Evolutionary conservation across 2,329 filamentous ascomycete genomes (phyloP), one percentile per base, ranked within the genome.

Genomic region (Colletotrichum tropicicola): DNA sequence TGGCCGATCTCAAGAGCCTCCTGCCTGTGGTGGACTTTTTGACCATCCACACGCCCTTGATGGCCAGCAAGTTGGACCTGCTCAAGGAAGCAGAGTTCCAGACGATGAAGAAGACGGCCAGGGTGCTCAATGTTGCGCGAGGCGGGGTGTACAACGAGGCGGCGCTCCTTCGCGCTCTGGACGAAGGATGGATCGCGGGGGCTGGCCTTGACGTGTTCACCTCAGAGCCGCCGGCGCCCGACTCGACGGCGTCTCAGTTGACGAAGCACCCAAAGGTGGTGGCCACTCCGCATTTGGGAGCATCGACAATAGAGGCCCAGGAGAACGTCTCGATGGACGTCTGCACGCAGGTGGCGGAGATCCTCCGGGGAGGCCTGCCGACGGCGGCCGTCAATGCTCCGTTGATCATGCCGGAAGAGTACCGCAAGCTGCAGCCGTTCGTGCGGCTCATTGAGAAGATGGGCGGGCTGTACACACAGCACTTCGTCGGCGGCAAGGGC

Each of bases 271-370:
- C 89, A 1, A 90, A 87, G 68, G 91, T 93, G 0, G 89, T 95
- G 2, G 89, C 89, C 1, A 95, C 92, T 7, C 92, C 92, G 1
- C 92, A 96, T 74, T 82, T 96, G 0, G 92, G 92, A 7, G 92
- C 92, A 0, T 92, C 89, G 0, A 96, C 92, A 0, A 85, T 91
- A 32, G 92, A 96, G 82, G 92, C 92, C 0, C 92, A 96, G 75
- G 92, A 95, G 72, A 94, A 94, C 66, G 92, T 94, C 4, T 92
- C 90, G 1, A 86, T 94, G 67, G 92, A 95, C 70, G 92, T 95
- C 8, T 95, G 92, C 75, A 89, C 90, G 32, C 92, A 96, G 77
- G 91, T 94, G 12, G 83, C 92, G 0, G 86, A 90, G 62, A 92
- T 95, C 43, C 81, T 96, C 3, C 82, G 83, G 0, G 92, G 92